A percentile compares a stretch with the other conserved stretches of the same genome.
phyloP scores from a whole-genome alignment of 2,329 filamentous ascomycete species.

The Fusarium sp. region DNA sequence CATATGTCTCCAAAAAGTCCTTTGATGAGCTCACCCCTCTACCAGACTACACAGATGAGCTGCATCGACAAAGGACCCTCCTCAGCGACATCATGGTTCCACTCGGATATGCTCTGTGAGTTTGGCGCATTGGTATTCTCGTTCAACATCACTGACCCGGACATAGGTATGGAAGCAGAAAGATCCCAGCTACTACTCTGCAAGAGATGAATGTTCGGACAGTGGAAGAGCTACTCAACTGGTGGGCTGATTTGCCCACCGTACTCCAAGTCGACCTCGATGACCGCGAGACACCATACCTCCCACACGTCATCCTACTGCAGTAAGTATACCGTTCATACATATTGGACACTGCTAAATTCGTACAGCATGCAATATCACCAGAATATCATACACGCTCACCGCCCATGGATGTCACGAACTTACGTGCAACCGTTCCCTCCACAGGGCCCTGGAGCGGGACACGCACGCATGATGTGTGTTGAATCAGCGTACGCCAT shows the following conservation, averaged over 20 bases:
- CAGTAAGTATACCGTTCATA: constrained; percentile 25
- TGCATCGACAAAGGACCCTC: constrained; percentile 26
- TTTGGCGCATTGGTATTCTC: background rate
- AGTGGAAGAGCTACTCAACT: constrained; percentile 31
- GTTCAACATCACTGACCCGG: background rate
- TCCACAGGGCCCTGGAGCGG: constrained; percentile 37
- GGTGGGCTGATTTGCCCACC: constrained; percentile 33
- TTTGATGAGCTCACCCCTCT: constrained; percentile 19
- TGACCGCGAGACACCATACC: constrained; percentile 20
- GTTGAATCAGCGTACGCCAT: constrained; percentile 35
- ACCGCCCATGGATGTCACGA: constrained; percentile 45
- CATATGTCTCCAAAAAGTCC: constrained; percentile 23
- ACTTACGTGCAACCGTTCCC: constrained; percentile 36
- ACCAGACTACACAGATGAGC: constrained; percentile 25
- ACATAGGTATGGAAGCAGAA: constrained; percentile 37
- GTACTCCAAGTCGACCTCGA: constrained; percentile 35
- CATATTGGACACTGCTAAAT: background rate
- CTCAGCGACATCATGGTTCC: constrained; percentile 41
- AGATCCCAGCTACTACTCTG: constrained; percentile 19
- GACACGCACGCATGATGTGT: constrained; percentile 40
- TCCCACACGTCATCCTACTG: constrained; percentile 41
- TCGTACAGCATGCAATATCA: constrained; percentile 44
- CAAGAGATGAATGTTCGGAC: constrained; percentile 37
- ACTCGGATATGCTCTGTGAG: constrained; percentile 40
- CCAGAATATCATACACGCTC: constrained; percentile 42